These are phyloP conservation scores for Lentinula guzmanii DNA, from an alignment of 768 basidiomycete genomes.

Conservation along the genomic window DNA sequence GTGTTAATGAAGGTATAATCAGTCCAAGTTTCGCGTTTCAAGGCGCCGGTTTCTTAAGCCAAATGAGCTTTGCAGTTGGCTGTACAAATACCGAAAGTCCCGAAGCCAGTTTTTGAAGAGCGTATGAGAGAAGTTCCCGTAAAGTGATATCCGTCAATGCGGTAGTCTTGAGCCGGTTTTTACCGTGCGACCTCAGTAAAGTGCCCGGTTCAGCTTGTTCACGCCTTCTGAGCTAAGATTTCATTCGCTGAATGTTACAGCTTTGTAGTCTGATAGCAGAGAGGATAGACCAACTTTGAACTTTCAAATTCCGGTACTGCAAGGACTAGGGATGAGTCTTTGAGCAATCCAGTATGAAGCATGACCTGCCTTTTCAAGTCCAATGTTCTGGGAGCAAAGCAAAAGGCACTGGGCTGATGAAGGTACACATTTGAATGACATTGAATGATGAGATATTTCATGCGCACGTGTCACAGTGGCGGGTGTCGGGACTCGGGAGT, in stretches of 20 bases:
- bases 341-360: neutral
- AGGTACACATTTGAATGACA: neutral
- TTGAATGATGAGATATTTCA: neutral
- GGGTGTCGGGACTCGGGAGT: neutral
- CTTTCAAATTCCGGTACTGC: neutral
- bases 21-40: neutral
- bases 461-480: neutral
- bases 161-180: neutral
- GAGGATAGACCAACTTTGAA: neutral
- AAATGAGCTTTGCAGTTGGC: neutral
- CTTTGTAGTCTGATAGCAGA: neutral
- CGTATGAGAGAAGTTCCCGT: neutral
- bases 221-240: neutral
- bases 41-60: neutral
- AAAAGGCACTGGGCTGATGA: neutral
- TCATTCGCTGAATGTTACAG: neutral
- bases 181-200: neutral
- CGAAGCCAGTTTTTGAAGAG: neutral
- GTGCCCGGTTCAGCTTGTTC: neutral
- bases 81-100: neutral
- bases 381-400: neutral
- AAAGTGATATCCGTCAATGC: neutral
- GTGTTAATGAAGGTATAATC: neutral
- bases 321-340: neutral
- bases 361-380: neutral